Evolutionary conservation across 2,329 filamentous ascomycete species (phyloP).

Genomic region (Claviceps sp.): DNA sequence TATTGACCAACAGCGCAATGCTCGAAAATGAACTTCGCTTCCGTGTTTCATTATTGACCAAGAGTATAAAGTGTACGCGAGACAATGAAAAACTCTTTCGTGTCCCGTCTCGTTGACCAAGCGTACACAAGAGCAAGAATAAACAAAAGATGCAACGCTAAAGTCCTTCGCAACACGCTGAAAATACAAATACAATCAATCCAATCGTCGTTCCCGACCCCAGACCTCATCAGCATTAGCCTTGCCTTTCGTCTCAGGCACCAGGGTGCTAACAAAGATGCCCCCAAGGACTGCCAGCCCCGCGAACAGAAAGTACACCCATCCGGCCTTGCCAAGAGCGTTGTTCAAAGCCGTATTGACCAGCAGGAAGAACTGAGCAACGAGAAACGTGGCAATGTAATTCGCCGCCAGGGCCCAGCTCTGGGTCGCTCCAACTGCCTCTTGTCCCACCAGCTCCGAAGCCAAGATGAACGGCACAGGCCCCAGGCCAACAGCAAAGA

Average conservation of each 20-base stretch:
- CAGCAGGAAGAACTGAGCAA: conserved; percentile 90
- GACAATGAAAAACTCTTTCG: too few relatives aligned
- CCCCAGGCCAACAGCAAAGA: conserved; percentile 81
- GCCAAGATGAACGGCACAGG: conserved; percentile 92
- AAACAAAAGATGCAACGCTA: background rate
- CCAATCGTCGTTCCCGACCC: conserved; percentile 49
- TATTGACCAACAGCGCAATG: too few relatives aligned
- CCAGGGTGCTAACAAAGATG: conserved; percentile 55
- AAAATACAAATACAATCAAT: conserved; percentile 20
- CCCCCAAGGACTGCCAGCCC: conserved; percentile 55
- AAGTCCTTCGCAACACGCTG: background rate
- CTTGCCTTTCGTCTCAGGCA: conserved; percentile 85
- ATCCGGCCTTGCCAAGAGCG: conserved; percentile 53
- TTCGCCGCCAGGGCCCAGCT: conserved; percentile 78
- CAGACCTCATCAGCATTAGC: conserved; percentile 80
- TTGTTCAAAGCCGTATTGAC: conserved; percentile 60
- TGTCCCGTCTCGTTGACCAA: too few relatives aligned
- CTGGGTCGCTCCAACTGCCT: conserved; percentile 84
- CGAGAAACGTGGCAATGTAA: conserved; percentile 80
- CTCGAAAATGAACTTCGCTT: too few relatives aligned
- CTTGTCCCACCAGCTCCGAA: conserved; percentile 77
- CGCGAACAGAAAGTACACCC: conserved; percentile 88
- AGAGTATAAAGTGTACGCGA: too few relatives aligned
- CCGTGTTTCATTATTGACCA: too few relatives aligned
- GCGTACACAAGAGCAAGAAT: background rate